Percentiles rank a stretch among this genome's conserved stretches.
phyloP scores from a whole-genome alignment of 192 early-diverging fungal species.

The Coemansia sp. region DNA sequence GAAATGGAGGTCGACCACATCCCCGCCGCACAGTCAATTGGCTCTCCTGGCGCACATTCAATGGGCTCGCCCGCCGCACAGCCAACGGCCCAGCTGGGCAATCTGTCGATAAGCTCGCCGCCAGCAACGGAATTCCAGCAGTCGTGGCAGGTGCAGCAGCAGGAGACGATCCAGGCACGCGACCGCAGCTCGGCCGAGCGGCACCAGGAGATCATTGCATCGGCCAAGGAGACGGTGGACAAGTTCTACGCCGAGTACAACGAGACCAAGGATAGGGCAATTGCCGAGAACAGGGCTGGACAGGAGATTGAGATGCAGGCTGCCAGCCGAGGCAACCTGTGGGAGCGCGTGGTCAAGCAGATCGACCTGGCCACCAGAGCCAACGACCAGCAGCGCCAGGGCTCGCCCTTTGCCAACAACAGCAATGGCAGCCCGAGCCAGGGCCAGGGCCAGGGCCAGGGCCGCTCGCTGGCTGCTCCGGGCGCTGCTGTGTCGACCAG shows the following conservation, averaged over 20 bases:
- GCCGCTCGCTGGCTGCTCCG: constrained; percentile 6
- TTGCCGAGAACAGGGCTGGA: constrained; percentile 58
- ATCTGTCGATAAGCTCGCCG: neutral
- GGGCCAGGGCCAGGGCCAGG: constrained; percentile 4
- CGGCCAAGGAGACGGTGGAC: constrained; percentile 66
- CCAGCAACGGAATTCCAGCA: constrained; percentile 41
- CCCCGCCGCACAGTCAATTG: no score
- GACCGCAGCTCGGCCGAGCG: constrained; percentile 54
- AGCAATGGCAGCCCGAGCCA: constrained; percentile 38
- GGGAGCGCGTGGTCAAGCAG: constrained; percentile 69
- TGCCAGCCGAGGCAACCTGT: constrained; percentile 59
- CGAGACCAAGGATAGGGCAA: constrained; percentile 62
- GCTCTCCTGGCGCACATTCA: no score
- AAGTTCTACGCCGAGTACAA: constrained; percentile 81
- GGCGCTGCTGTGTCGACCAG: no score
- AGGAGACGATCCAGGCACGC: constrained; percentile 54
- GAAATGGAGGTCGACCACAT: no score
- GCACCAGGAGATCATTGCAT: constrained; percentile 57
- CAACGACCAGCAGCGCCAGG: neutral
- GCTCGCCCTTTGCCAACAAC: constrained; percentile 2
- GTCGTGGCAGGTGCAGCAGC: constrained; percentile 65
- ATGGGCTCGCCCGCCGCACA: no score
- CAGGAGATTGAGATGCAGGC: constrained; percentile 52
- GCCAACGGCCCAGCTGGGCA: no score
- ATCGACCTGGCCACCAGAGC: constrained; percentile 56